Percentiles rank a stretch among this genome's conserved stretches.
These are phyloP conservation scores for Umbelopsis sp. DNA, from an alignment of 192 early-diverging fungal species.

Conservation along the genomic window DNA sequence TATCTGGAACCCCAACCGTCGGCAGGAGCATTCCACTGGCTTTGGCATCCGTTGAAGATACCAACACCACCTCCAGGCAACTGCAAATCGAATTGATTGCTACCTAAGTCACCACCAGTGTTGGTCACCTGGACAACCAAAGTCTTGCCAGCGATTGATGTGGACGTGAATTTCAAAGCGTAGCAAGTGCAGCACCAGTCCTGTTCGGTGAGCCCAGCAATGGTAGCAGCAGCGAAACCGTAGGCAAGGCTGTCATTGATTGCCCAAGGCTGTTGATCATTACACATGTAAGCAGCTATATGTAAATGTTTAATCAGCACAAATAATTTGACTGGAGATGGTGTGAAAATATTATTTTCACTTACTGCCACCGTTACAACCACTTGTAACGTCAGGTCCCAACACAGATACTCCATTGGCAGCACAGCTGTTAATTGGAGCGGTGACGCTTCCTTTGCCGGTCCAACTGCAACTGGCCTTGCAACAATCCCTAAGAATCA, in stretches of 20 bases:
- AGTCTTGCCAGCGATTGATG: constrained; percentile 20
- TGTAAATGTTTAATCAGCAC: background rate
- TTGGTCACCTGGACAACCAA: constrained; percentile 32
- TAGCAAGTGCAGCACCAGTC: constrained; percentile 29
- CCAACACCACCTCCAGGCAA: constrained; percentile 36
- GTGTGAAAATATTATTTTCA: background rate
- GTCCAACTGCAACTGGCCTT: constrained; percentile 24
- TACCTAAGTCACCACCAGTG: constrained; percentile 24
- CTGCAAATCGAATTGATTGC: constrained; percentile 30
- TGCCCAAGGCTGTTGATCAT: constrained; percentile 28
- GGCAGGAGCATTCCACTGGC: constrained; percentile 21
- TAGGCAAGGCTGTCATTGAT: constrained; percentile 29
- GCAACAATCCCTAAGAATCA: constrained; percentile 22
- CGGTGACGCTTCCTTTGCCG: constrained; percentile 24
- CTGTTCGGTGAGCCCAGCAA: constrained; percentile 18
- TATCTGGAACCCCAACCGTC: constrained; percentile 24
- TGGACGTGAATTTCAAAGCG: constrained; percentile 27
- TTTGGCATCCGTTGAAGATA: constrained; percentile 28
- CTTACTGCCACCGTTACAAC: constrained; percentile 20
- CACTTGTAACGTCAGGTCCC: constrained; percentile 16
- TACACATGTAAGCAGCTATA: constrained; percentile 28
- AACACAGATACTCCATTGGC: constrained; percentile 21
- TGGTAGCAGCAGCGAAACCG: constrained; percentile 33
- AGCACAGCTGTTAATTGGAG: constrained; percentile 25
- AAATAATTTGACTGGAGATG: background rate